Base-by-base conservation (phyloP, 352 stramenopile species). In the Phytopythium aichiense region DNA sequence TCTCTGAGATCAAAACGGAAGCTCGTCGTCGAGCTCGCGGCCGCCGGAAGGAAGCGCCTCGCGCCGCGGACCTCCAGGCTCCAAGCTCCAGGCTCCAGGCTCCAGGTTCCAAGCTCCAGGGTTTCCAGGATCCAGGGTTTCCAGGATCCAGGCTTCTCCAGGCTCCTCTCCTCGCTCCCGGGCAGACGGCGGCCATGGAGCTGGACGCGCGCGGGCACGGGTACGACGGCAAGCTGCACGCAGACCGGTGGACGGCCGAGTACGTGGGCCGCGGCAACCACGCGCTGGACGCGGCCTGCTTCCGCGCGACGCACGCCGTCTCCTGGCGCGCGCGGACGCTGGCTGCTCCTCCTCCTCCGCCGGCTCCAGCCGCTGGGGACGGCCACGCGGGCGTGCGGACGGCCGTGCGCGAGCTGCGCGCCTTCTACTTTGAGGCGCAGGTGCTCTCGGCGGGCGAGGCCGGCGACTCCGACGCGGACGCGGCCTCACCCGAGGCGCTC, bases 341-440 rank as follows among this genome's bases (percentile, higher is more conserved):
- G 35, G 46, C n/a, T 18, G n/a, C n/a, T n/a, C 18, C 25, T 50
- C 52, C 37, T 15, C 50, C 13, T 45, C 42, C 16, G 49, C 31
- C 12, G n/a, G 31, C 15, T 31, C 12, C 28, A 23, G 28, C 13
- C 16, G n/a, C 6, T 20, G 53, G 7, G 12, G 49, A 23, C 7
- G 25, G 25, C 15, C 7, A 18, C 23, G 28, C 25, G 12, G 25
- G 38, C 49, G 28, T 33, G 7, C 30, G 38, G 37, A 48, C 35
- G 49, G 53, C 12, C 38, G 61, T 48, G 45, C 25, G 23, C 22
- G 33, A n/a, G 0, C 35, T 81, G 11, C 76, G 69, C 22, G 42
- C 83, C 30, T 89, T 78, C 56, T 89, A 89, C 66, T 87, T 67
- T 46, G 79, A 89, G 68, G 72, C 70, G 49, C 74, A 73, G 31